Evolutionary conservation across 768 basidiomycete genomes (phyloP).

Genomic region (Russula olivacea): DNA sequence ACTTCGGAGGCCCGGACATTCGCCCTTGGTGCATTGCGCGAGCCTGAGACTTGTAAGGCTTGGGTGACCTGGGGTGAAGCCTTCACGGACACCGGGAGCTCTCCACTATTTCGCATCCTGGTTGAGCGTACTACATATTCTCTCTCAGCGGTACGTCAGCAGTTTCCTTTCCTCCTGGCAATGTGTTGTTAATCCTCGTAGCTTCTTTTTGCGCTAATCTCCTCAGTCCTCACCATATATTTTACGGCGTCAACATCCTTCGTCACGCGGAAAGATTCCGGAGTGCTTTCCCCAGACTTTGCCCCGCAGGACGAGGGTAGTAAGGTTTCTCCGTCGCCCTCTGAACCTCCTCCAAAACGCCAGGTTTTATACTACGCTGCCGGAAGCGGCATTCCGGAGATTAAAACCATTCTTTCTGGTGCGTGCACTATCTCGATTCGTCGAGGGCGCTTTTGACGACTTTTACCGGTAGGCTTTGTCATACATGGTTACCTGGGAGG

Average conservation of each 20-base stretch:
- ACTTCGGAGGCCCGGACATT: constrained; percentile 23
- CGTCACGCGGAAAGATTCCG: constrained; percentile 82
- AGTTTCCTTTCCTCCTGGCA: neutral
- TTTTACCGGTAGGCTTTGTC: constrained; percentile 63
- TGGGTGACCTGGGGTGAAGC: constrained; percentile 76
- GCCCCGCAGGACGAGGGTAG: constrained; percentile 26
- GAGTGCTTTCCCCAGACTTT: constrained; percentile 50
- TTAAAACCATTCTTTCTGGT: constrained; percentile 92
- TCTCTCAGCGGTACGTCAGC: constrained; percentile 62
- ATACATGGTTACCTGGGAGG: constrained; percentile 96
- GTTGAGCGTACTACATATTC: constrained; percentile 68
- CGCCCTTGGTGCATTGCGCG: neutral
- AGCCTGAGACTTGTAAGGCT: constrained; percentile 45
- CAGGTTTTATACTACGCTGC: constrained; percentile 89
- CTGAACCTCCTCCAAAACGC: constrained; percentile 39
- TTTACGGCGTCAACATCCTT: constrained; percentile 89
- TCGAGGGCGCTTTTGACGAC: constrained; percentile 6
- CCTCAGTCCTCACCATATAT: constrained; percentile 76
- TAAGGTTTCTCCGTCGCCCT: constrained; percentile 25
- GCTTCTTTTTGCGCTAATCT: constrained; percentile 65
- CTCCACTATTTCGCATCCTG: constrained; percentile 36
- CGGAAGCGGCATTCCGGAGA: constrained; percentile 94
- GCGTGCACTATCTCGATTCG: constrained; percentile 16
- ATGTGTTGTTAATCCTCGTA: constrained; percentile 30
- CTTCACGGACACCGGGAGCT: constrained; percentile 36